Conservation (phyloP, 2,329 filamentous ascomycete genomes). For the Canariomyces notabilis region DNA sequence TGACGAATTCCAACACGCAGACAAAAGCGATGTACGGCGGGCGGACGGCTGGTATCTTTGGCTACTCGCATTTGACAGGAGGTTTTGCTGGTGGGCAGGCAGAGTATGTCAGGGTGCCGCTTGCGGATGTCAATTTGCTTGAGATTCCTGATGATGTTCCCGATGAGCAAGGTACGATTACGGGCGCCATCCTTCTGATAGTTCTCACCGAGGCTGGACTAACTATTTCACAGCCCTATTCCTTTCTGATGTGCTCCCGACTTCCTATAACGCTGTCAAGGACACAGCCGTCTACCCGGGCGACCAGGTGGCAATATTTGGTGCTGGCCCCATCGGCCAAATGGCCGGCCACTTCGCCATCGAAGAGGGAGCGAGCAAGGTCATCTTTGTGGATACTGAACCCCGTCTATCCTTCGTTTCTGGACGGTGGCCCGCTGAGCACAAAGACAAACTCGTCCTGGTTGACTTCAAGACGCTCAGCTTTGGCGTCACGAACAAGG, state of each 20-base stretch:
- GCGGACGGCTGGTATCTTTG: conserved; percentile 68
- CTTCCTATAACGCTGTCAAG: conserved; percentile 76
- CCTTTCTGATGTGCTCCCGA: conserved; percentile 74
- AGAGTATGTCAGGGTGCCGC: conserved; percentile 78
- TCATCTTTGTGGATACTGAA: conserved; percentile 76
- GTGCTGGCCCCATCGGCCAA: conserved; percentile 81
- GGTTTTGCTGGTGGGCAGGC: conserved; percentile 85
- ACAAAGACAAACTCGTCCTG: conserved; percentile 54
- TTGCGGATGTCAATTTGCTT: conserved; percentile 75
- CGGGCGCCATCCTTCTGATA: too few relatives aligned
- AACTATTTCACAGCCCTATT: conserved; percentile 47
- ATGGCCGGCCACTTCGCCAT: conserved; percentile 75
- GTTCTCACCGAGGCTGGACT: conserved; percentile 8
- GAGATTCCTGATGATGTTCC: conserved; percentile 73
- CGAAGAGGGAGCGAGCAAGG: conserved; percentile 64
- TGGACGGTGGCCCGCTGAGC: conserved; percentile 48
- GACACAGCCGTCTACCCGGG: conserved; percentile 75
- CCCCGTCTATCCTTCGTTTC: conserved; percentile 65
- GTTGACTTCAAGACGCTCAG: conserved; percentile 62
- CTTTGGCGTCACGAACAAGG: conserved; percentile 51
- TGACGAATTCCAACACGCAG: conserved; percentile 68
- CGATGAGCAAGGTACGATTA: conserved; percentile 63
- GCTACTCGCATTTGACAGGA: conserved; percentile 73
- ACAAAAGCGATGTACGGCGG: conserved; percentile 74
- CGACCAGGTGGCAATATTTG: conserved; percentile 77